Evolutionary conservation across 2,329 filamentous ascomycete species (phyloP).

Genomic region (Huntiella bhutanensis): DNA sequence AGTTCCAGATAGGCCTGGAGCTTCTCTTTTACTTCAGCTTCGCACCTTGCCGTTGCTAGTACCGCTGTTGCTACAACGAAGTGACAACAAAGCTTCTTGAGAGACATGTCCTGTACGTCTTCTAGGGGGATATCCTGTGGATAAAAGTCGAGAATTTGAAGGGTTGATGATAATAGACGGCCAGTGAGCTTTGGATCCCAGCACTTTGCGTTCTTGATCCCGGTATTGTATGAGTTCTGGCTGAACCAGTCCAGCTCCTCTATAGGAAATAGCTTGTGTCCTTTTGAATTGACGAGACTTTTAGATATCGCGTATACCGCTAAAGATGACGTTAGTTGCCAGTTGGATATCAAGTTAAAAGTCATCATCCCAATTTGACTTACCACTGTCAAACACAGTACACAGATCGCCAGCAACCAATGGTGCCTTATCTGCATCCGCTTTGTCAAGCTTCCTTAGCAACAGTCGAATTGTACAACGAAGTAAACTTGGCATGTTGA

Average conservation of each 20-base stretch:
- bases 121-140: constrained; percentile 26
- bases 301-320: constrained; percentile 25
- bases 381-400: constrained; percentile 27
- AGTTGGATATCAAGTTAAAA: constrained; percentile 7
- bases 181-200: constrained; percentile 36
- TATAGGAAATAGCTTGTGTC: constrained; percentile 34
- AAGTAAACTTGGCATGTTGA: constrained; percentile 21
- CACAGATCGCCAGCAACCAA: constrained; percentile 31
- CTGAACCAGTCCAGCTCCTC: constrained; percentile 70
- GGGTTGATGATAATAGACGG: constrained; percentile 35
- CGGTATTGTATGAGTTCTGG: constrained; percentile 63
- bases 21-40: constrained; percentile 30
- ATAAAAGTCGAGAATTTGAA: constrained; percentile 32
- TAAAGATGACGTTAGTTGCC: constrained; percentile 1
- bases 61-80: constrained; percentile 42
- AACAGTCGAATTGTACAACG: constrained; percentile 35
- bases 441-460: constrained; percentile 22
- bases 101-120: constrained; percentile 27
- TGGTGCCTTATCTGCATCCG: constrained; percentile 13
- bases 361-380: constrained; percentile 6
- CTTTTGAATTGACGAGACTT: constrained; percentile 21
- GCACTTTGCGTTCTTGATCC: constrained; percentile 36
- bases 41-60: constrained; percentile 29
- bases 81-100: constrained; percentile 49
- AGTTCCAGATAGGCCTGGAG: constrained; percentile 42